Conservation (phyloP, 164 flowering plant species). For the Tinospora cordifolia region DNA sequence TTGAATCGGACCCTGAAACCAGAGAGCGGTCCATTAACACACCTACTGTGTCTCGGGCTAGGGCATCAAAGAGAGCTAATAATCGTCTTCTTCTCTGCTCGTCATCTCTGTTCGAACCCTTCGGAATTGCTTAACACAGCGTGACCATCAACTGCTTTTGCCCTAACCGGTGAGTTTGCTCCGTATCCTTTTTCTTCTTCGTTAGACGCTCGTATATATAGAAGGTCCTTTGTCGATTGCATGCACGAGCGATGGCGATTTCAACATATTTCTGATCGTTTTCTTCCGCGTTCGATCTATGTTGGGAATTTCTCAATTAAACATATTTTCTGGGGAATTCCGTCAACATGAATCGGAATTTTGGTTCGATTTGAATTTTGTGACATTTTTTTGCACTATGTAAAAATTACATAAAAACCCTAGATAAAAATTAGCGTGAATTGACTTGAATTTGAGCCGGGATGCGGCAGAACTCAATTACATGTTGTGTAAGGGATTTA, state of each 20-base stretch:
- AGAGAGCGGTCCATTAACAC: background rate
- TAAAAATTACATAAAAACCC: background rate
- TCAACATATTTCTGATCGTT: background rate
- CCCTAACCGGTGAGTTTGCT: background rate
- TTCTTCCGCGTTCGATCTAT: background rate
- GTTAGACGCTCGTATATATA: background rate
- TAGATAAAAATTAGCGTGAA: background rate
- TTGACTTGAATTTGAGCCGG: background rate
- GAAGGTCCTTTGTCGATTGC: background rate
- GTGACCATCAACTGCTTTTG: background rate
- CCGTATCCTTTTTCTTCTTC: background rate
- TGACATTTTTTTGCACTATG: background rate
- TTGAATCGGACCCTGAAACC: background rate
- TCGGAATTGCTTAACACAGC: background rate
- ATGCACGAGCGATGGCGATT: background rate
- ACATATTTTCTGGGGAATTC: background rate
- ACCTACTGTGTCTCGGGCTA: background rate
- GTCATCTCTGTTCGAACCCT: background rate
- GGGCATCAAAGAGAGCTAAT: background rate
- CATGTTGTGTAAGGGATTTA: background rate
- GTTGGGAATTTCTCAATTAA: background rate
- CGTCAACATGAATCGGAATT: background rate
- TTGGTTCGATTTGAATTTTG: background rate
- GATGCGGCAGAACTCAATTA: background rate
- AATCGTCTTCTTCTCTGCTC: background rate